Percentiles rank a stretch among this genome's conserved stretches.
These are phyloP conservation scores for Salix dunnii DNA, from an alignment of 345 rosid genomes.

Conservation along the genomic window DNA sequence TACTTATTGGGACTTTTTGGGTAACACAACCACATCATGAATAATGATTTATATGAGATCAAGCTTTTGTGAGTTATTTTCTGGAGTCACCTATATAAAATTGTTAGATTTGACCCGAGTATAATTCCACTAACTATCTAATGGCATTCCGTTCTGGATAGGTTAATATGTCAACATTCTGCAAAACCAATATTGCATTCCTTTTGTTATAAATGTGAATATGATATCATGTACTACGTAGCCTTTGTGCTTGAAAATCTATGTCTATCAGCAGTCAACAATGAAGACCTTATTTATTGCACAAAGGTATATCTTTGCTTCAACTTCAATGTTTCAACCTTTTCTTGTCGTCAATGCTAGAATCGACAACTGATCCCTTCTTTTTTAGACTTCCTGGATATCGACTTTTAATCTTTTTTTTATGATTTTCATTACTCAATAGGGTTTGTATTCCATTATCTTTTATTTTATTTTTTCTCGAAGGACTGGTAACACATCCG, in stretches of 20 bases:
- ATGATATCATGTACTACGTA: conserved; percentile 38
- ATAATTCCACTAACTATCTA: too few species aligned
- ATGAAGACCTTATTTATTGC: conserved; percentile 41
- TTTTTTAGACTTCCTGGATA: background rate
- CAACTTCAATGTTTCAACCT: conserved; percentile 7
- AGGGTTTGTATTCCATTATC: background rate
- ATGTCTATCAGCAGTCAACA: conserved; percentile 35
- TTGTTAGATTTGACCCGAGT: too few species aligned
- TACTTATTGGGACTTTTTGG: too few species aligned
- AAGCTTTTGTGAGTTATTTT: too few species aligned
- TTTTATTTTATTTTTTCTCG: conserved; percentile 6
- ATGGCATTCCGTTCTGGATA: too few species aligned
- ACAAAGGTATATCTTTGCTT: conserved; percentile 28
- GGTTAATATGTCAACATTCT: too few species aligned
- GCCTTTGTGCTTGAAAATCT: conserved; percentile 39
- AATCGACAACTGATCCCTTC: too few species aligned
- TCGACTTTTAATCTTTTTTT: background rate
- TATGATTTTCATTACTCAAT: background rate
- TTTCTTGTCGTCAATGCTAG: too few species aligned
- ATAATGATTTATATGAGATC: too few species aligned
- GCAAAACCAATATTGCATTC: background rate
- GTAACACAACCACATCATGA: too few species aligned
- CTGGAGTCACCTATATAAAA: too few species aligned
- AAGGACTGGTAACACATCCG: conserved; percentile 34
- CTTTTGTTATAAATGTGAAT: conserved; percentile 9